Percentiles rank a stretch among this genome's conserved stretches.
phyloP scores from a whole-genome alignment of 805 yeast species.

The Diddensiella caesifluorescens region DNA sequence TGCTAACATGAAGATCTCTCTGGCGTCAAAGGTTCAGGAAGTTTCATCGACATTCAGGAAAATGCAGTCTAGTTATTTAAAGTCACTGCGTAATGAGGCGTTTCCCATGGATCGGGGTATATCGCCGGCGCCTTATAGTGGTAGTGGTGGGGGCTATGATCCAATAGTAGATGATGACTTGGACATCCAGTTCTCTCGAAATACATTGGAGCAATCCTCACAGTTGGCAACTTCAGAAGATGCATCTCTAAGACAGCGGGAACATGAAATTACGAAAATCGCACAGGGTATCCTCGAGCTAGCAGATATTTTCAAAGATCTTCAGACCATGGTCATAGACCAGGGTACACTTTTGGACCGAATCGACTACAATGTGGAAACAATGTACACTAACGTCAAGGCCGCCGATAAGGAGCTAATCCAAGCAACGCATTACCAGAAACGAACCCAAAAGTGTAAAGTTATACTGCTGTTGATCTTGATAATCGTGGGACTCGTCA shows the following conservation, averaged over 20 bases:
- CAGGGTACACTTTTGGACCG: constrained; percentile 93
- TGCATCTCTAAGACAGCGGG: constrained; percentile 60
- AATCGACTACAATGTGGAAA: constrained; percentile 84
- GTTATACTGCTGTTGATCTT: constrained; percentile 68
- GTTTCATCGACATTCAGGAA: constrained; percentile 73
- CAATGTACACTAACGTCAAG: constrained; percentile 69
- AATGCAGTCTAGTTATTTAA: constrained; percentile 83
- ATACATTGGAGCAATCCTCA: constrained; percentile 36
- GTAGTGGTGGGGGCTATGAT: constrained; percentile 7
- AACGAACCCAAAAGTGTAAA: constrained; percentile 86
- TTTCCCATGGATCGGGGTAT: constrained; percentile 30
- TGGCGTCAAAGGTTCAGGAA: constrained; percentile 81
- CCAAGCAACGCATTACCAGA: constrained; percentile 76
- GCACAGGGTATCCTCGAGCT: constrained; percentile 95
- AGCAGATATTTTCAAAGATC: constrained; percentile 85
- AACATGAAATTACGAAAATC: constrained; percentile 79
- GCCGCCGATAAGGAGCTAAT: constrained; percentile 72
- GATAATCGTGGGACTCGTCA: constrained; percentile 63
- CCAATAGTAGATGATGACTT: constrained; percentile 21
- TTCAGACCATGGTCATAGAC: constrained; percentile 87
- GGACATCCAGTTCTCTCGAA: constrained; percentile 32
- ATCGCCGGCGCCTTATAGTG: constrained; percentile 8
- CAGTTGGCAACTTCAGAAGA: constrained; percentile 32
- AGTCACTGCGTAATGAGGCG: constrained; percentile 76
- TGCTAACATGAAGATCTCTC: constrained; percentile 73